Evolutionary conservation across 768 basidiomycete species (phyloP), one percentile per base, ranked within the genome.

Genomic region (Pleurotus sapidus): DNA sequence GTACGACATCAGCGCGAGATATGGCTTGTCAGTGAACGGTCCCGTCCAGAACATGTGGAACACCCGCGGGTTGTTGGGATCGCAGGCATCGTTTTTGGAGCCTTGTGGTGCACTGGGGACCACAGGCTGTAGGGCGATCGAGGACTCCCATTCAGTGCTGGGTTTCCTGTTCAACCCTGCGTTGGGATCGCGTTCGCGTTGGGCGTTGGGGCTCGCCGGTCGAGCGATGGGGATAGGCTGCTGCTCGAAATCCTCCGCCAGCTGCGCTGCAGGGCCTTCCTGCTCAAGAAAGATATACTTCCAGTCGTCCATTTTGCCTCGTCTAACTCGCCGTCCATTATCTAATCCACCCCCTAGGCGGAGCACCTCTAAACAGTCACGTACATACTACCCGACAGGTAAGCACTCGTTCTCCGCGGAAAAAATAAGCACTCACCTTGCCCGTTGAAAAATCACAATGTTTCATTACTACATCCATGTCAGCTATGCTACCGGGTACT

Each of bases 1-100:
- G 81, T 92, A 97, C 4, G 95, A 97, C 51, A 93, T 77, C 20
- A 96, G 76, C 0, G 95, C 93, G 67, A 93, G 82, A 80, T 97
- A 97, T 0, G 95, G 94, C 72, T 96, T 97, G 76, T 98, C 95
- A 17, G 93, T 95, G 75, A 98, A 96, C 1, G 93, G 87, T 0
- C 95, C 94, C 0, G 93, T 93, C 94, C 95, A 97, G 78, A 95
- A 97, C 87, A 96, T 82, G 72, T 97, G 95, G 78, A 91, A 96
- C 4, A 95, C 69, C 18, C 90, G 82, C 2, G 91, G 92, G 67
- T 90, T 88, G 55, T 90, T 85, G 0, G 76, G 67, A 53, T 91
- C 87, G 73, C 95, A 97, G 1, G 84, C 77, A 2, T 63, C 43
- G 58, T 73, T 57, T 12, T 77, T 73, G 57, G 70, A 75, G 61